Percentiles rank a stretch among this genome's conserved stretches.
Conservation (phyloP, 176 grass and related monocot species). For the Tillandsia leiboldiana region DNA sequence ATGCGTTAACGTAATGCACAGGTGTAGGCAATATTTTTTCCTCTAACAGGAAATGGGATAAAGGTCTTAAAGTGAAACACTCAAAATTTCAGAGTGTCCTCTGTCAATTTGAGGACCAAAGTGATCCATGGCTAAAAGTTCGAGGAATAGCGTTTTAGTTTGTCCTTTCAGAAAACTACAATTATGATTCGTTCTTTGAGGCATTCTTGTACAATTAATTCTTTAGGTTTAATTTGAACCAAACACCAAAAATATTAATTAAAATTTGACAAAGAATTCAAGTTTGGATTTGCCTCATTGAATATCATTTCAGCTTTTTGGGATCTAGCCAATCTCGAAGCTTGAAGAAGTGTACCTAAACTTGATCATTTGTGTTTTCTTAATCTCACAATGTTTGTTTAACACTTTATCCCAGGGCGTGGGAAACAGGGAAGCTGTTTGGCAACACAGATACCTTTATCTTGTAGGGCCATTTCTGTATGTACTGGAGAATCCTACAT, state of each 20-base stretch:
- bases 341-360: not conserved
- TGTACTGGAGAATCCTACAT: conserved; percentile 68
- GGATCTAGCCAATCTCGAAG: not conserved
- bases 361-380: not conserved
- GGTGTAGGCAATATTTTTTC: too few relatives aligned
- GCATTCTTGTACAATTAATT: too few relatives aligned
- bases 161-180: too few relatives aligned
- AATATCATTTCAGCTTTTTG: not conserved
- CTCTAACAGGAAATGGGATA: too few relatives aligned
- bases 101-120: too few relatives aligned
- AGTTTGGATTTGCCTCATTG: not conserved
- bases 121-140: too few relatives aligned
- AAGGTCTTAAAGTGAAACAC: too few relatives aligned
- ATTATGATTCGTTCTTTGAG: too few relatives aligned
- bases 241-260: not conserved
- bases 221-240: not conserved
- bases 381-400: conserved; percentile 3
- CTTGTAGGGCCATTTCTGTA: conserved; percentile 87
- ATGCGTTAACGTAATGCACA: too few relatives aligned
- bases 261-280: not conserved
- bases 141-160: too few relatives aligned
- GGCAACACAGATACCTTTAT: conserved; percentile 73
- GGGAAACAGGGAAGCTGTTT: conserved; percentile 80
- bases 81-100: too few relatives aligned
- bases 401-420: conserved; percentile 55